A percentile compares a stretch with the other conserved stretches of the same genome.
Conservation (phyloP, 305 asterid genomes). For the Nicotiana rustica region DNA sequence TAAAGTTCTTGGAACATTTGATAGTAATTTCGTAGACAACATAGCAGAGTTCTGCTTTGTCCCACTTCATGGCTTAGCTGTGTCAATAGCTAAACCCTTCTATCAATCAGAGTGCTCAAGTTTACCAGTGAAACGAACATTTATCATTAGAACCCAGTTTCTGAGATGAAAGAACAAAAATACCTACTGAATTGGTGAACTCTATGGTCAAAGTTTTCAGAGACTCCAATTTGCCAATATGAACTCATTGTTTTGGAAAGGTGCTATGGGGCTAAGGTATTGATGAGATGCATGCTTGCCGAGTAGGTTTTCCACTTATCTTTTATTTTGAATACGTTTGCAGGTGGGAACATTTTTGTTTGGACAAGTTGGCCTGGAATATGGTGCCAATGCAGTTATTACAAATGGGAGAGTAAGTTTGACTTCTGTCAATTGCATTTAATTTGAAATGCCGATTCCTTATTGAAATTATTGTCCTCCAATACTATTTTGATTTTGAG, state of each 20-base stretch:
- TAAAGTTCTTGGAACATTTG: neutral
- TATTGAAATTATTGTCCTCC: constrained; percentile 30
- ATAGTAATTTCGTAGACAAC: neutral
- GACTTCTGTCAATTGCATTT: constrained; percentile 37
- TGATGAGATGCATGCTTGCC: constrained; percentile 18
- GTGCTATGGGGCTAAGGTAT: neutral
- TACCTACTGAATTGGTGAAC: neutral
- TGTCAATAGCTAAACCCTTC: constrained; percentile 3
- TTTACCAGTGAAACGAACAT: neutral
- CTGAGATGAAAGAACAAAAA: neutral
- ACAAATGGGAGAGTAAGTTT: constrained; percentile 98
- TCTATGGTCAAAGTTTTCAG: neutral
- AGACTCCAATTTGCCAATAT: constrained; percentile 13
- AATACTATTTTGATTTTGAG: constrained; percentile 31
- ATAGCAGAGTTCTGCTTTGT: neutral
- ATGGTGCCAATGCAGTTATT: constrained; percentile 80
- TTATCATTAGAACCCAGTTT: neutral
- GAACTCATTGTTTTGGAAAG: neutral
- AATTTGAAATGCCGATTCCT: constrained; percentile 39
- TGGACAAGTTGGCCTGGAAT: constrained; percentile 73
- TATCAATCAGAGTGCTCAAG: neutral
- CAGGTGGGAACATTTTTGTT: constrained; percentile 86
- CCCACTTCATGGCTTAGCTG: constrained; percentile 6
- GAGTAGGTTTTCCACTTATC: constrained; percentile 31
- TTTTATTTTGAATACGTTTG: constrained; percentile 45